Percentiles rank a stretch among this genome's conserved stretches.
phyloP scores from a whole-genome alignment of 148 eudicot species.

The Arbutus unedo region DNA sequence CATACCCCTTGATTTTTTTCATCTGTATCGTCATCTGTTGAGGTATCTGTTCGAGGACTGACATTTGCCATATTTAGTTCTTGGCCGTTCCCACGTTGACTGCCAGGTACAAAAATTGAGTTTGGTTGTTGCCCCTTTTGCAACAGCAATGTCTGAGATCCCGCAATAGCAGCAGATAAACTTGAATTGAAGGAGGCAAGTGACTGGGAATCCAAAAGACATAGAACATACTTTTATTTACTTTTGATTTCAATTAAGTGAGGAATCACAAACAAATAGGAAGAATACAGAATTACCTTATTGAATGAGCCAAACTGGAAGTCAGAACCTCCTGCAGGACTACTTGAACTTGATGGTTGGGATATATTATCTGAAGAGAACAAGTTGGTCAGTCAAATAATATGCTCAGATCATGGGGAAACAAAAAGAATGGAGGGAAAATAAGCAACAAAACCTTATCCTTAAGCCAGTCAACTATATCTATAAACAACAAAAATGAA shows the following conservation, averaged over 20 bases:
- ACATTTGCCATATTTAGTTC: constrained; percentile 78
- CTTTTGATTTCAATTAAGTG: neutral
- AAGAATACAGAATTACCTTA: constrained; percentile 42
- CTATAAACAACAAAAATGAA: neutral
- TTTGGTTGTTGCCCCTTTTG: constrained; percentile 42
- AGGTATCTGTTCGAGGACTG: constrained; percentile 77
- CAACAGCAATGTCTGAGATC: constrained; percentile 37
- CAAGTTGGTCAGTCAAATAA: constrained; percentile 8
- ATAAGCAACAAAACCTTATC: neutral
- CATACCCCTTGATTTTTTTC: constrained; percentile 64
- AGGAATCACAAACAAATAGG: neutral
- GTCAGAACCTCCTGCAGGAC: constrained; percentile 43
- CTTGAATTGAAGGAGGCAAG: constrained; percentile 28
- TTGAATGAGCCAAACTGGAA: constrained; percentile 53
- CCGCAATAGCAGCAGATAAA: constrained; percentile 23
- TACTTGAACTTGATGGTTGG: constrained; percentile 47
- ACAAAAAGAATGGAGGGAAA: neutral
- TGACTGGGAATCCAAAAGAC: constrained; percentile 21
- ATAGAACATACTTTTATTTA: neutral
- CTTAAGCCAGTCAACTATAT: neutral
- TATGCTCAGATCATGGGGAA: neutral
- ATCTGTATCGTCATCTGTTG: constrained; percentile 66
- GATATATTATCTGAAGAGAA: constrained; percentile 45
- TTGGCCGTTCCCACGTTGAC: constrained; percentile 59
- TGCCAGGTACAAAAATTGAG: constrained; percentile 37